A percentile compares a stretch with the other conserved stretches of the same genome.
Conservation (phyloP, 129 eudicot species). For the Oenanthe sinensis region DNA sequence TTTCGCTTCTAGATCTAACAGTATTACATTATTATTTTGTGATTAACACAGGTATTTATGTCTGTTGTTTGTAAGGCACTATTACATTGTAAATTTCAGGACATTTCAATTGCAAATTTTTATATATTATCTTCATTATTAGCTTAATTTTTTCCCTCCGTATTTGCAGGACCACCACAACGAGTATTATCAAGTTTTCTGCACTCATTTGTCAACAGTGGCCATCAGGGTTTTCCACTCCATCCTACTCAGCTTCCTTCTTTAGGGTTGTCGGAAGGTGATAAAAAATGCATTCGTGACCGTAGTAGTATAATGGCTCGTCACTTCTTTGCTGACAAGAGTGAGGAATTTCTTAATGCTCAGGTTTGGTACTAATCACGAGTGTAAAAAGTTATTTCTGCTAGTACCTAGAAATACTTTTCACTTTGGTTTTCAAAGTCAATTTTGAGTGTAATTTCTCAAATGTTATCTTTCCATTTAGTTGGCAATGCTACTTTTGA, state of each 20-base stretch:
- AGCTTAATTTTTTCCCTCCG: slow-evolving; percentile 8
- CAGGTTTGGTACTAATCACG: slow-evolving; percentile 45
- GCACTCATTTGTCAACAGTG: slow-evolving; percentile 84
- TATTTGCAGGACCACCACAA: slow-evolving; percentile 87
- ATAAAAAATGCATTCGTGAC: slow-evolving; percentile 87
- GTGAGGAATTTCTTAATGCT: slow-evolving; percentile 74
- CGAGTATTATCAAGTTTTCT: slow-evolving; percentile 71
- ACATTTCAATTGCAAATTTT: neutral
- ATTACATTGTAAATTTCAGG: neutral
- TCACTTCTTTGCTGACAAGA: slow-evolving; percentile 84
- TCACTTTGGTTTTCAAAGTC: neutral
- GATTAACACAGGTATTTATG: neutral
- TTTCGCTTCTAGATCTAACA: neutral
- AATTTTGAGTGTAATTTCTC: neutral
- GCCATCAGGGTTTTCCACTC: slow-evolving; percentile 70
- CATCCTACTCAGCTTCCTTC: slow-evolving; percentile 74
- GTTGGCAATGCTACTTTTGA: neutral
- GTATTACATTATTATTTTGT: neutral
- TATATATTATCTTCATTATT: neutral
- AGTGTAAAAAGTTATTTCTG: neutral
- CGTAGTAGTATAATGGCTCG: slow-evolving; percentile 99
- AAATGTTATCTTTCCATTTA: neutral
- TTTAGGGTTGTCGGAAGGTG: slow-evolving; percentile 85
- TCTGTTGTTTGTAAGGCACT: neutral
- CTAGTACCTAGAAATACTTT: neutral